These are phyloP conservation scores for Vinca minor DNA, from an alignment of 257 asterid genomes.

Conservation along the genomic window DNA sequence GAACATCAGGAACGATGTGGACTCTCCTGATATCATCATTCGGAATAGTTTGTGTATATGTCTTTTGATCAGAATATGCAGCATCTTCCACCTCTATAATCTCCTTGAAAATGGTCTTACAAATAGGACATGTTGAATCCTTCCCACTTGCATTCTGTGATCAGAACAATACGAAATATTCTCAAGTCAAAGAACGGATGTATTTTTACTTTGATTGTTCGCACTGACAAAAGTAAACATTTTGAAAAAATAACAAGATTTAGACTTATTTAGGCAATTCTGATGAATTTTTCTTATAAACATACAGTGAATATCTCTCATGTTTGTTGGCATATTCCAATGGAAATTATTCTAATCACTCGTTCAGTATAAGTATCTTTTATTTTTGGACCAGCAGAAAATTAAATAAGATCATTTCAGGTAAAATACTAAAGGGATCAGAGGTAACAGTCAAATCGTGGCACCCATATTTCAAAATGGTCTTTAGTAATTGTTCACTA, in stretches of 20 bases:
- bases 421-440: not conserved
- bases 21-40: conserved; percentile 31
- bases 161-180: not conserved
- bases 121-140: conserved; percentile 72
- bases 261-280: not conserved
- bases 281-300: not conserved
- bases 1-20: conserved; percentile 50
- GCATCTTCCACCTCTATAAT: conserved; percentile 70
- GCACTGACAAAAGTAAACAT: not conserved
- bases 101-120: conserved; percentile 68
- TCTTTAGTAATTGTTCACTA: not conserved
- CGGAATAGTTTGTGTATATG: conserved; percentile 73
- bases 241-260: not conserved
- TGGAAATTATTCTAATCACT: not conserved
- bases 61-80: conserved; percentile 67
- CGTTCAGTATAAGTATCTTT: not conserved
- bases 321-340: not conserved
- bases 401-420: not conserved
- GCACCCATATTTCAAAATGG: not conserved
- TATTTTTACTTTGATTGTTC: not conserved
- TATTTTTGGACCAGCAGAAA: not conserved
- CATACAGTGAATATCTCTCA: not conserved
- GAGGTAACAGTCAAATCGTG: not conserved
- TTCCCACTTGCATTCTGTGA: conserved; percentile 44
- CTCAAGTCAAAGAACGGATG: not conserved